phyloP scores from a whole-genome alignment of 768 basidiomycete genomes.

The Russula ochroleuca region DNA sequence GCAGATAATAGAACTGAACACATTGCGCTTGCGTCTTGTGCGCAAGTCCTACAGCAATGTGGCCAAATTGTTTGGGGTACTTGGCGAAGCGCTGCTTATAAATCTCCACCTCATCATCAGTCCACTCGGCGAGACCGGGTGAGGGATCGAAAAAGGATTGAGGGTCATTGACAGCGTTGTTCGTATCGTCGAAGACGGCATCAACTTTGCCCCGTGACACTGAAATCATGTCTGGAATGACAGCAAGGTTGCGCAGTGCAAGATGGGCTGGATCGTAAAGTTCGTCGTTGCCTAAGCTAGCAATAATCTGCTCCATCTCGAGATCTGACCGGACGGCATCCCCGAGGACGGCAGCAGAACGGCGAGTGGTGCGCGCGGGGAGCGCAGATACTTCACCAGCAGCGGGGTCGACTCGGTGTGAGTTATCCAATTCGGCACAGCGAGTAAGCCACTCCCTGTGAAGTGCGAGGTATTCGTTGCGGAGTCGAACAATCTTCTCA shows the following conservation, averaged over 20 bases:
- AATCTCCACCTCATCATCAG: conserved; percentile 70
- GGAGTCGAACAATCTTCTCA: conserved; percentile 54
- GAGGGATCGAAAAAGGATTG: conserved; percentile 67
- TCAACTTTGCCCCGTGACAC: conserved; percentile 58
- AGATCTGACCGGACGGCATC: conserved; percentile 92
- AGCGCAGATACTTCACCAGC: conserved; percentile 33
- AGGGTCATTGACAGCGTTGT: conserved; percentile 73
- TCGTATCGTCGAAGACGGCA: conserved; percentile 78
- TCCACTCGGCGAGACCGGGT: conserved; percentile 83
- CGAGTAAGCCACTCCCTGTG: conserved; percentile 72
- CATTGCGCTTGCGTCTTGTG: conserved; percentile 88
- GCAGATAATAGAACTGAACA: conserved; percentile 89
- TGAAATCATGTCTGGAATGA: conserved; percentile 86
- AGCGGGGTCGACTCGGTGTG: conserved; percentile 42
- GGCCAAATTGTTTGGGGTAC: conserved; percentile 93
- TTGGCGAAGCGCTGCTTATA: conserved; percentile 80
- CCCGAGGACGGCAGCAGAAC: conserved; percentile 65
- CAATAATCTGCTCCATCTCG: conserved; percentile 96
- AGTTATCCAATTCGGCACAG: conserved; percentile 64
- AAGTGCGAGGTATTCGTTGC: conserved; percentile 60
- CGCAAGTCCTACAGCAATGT: conserved; percentile 73
- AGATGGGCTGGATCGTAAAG: conserved; percentile 88
- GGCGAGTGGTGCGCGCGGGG: conserved; percentile 60
- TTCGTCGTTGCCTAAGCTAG: conserved; percentile 88
- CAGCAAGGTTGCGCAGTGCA: conserved; percentile 79